Evolutionary conservation across 1,139 yeast genomes (phyloP), one percentile per base, ranked within the genome.

Genomic region (Debaryomyces subglobosus): DNA sequence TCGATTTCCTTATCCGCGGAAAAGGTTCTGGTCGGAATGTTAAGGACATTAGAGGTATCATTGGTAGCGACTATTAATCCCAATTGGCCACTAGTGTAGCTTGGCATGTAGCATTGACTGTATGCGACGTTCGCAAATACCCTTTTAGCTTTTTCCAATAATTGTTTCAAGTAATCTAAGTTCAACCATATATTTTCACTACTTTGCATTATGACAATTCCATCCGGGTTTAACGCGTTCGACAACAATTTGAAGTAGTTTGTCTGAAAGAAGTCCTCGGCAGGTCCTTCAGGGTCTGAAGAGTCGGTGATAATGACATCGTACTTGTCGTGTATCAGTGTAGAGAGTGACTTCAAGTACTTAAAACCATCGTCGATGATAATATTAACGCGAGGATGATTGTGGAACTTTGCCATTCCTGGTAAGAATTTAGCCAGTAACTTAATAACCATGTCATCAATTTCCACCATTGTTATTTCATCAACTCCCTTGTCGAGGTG

Each of bases 241-340:
- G 74, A 65, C 49, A 94, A 73, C 46, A 94, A 75, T 62, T 82
- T 77, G 69, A 92, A 94, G 72, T 92, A 94, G 52, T 82, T 84
- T 56, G 81, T 79, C 69, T 91, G 92, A 77, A 94, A 94, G 57
- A 94, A 87, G 42, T 90, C 89, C 61, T 86, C 96, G 3, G 99
- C 99, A 8, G 99, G 99, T 1, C 99, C 99, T 62, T 94, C 98
- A 2, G 98, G 98, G 67, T 94, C 99, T 9, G 96, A 88, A 8
- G 97, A 89, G 67, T 94, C 99, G 33, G 97, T 91, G 59, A 94
- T 91, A 57, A 94, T 91, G 43, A 92, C 86, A 67, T 94, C 98
- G 64, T 78, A 92, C 57, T 79, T 78, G 24, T 63, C 65, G 21
- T 16, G 18, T 12, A 12, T 7, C 21, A 13, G 23, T 1, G 49